Evolutionary conservation across 2,329 filamentous ascomycete genomes (phyloP), one percentile per base, ranked within the genome.

Genomic region (Penicillium decumbens): DNA sequence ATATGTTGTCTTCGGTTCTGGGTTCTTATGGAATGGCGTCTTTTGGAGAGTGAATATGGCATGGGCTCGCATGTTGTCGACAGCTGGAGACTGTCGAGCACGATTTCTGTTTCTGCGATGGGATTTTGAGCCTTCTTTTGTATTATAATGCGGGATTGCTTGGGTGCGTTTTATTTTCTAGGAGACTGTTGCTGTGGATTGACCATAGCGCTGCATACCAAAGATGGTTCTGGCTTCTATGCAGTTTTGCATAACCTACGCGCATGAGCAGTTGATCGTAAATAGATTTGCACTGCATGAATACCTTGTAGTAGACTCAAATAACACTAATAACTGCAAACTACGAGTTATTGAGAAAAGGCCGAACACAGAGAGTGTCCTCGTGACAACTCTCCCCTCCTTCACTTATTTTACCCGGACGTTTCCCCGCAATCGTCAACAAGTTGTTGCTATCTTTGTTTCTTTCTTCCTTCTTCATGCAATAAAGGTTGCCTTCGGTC

Each of bases 361-460:
- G 28, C 28, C 28, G 28, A 10, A 32, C 28, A 43, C 18, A 25
- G 41, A 46, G 54, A 45, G 40, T 44, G 45, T 18, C 39, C 56
- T 50, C 54, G 57, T 59, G 57, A 59, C 56, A 55, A 43, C 30
- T 35, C 47, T 45, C 41, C 38, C 41, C 46, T 46, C 37, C 28
- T 53, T 49, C 41, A 47, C 28, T 44, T 25, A 23, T 47, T 45
- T 23, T 12, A 40, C 30, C 41, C 41, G 35, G 41, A 20, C n/a
- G 18, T 40, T 53, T 45, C 50, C 50, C 53, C 50, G 53, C 53
- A 51, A 37, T 48, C 41, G 4, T 28, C 27, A 28, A 28, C 27
- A 9, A 28, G 27, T 9, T 9, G 27, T 27, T 27, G 8, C 25
- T 27, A 27, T 27, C 27, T 28, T 28, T 28, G 8, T 28, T 28